Percentiles rank a stretch among this genome's conserved stretches.
These are phyloP conservation scores for Suzukiozyma palmioleophila DNA, from an alignment of 1,139 yeast species.

Conservation along the genomic window DNA sequence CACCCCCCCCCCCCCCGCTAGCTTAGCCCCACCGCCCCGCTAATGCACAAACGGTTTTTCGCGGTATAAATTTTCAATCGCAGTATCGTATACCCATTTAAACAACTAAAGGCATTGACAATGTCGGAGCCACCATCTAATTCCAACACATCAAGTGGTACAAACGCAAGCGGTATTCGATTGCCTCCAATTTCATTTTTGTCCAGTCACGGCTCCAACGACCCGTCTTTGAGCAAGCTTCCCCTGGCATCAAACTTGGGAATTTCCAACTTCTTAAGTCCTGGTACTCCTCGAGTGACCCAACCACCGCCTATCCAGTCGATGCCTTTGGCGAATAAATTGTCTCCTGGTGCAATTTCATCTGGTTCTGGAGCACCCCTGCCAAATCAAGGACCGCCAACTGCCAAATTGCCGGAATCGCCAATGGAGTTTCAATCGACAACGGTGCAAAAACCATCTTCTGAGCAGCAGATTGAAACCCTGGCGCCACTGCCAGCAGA, in stretches of 20 bases:
- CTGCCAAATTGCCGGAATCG: background rate
- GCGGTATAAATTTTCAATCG: too few species aligned
- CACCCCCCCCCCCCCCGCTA: too few species aligned
- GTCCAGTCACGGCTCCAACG: conserved; percentile 12
- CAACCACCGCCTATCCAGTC: conserved; percentile 1
- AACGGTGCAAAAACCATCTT: too few species aligned
- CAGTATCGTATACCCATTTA: too few species aligned
- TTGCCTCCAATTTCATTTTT: conserved; percentile 28
- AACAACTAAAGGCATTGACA: background rate
- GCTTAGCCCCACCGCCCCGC: too few species aligned
- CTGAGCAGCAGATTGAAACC: too few species aligned
- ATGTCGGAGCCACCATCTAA: conserved; percentile 1
- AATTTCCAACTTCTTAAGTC: conserved; percentile 15
- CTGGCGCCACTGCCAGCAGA: background rate
- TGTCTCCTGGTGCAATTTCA: too few species aligned
- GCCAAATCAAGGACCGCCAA: too few species aligned
- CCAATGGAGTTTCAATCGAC: conserved; percentile 3
- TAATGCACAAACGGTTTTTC: too few species aligned
- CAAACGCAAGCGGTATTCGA: conserved; percentile 10
- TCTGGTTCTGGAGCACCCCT: too few species aligned
- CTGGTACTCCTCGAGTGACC: conserved; percentile 5
- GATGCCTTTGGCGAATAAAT: background rate
- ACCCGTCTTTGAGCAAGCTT: conserved; percentile 11
- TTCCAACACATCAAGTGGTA: background rate
- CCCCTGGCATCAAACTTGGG: conserved; percentile 19